These are phyloP conservation scores for Gonium pectorale DNA, from an alignment of 139 green algal species.

Conservation along the genomic window DNA sequence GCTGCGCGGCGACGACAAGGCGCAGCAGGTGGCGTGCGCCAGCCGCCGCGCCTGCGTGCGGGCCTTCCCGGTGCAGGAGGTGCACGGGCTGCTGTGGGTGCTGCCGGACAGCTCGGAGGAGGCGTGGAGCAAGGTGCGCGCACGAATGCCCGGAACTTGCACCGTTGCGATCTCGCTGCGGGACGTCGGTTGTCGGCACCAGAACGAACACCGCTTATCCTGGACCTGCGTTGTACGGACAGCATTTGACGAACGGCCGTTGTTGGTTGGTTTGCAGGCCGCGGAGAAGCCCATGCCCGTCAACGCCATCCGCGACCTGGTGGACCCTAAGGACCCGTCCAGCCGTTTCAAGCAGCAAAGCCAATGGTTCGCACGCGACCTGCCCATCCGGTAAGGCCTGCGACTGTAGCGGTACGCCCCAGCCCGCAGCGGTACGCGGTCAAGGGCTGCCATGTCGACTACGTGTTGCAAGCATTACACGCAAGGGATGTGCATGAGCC, in stretches of 20 bases:
- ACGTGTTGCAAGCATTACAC: too few species aligned
- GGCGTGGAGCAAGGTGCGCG: not conserved
- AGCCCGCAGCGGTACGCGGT: too few species aligned
- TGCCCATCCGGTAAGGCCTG: conserved; percentile 29
- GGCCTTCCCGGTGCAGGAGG: conserved; percentile 24
- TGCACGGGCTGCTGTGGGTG: conserved; percentile 48
- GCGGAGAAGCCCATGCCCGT: not conserved
- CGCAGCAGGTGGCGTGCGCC: conserved; percentile 21
- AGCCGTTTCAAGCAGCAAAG: not conserved
- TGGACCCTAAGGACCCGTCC: not conserved
- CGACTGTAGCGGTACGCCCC: too few species aligned
- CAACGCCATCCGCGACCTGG: not conserved
- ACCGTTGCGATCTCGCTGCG: too few species aligned
- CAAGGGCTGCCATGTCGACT: not conserved
- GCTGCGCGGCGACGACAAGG: conserved; percentile 25
- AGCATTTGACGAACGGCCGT: too few species aligned
- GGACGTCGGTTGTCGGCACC: too few species aligned
- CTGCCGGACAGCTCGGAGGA: conserved; percentile 5
- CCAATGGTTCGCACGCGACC: conserved; percentile 29
- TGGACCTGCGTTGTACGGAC: too few species aligned
- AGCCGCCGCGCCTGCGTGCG: conserved; percentile 37
- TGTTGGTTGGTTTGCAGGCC: too few species aligned
- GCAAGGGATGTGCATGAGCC: too few species aligned
- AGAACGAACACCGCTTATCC: too few species aligned
- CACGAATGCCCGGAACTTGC: too few species aligned